A percentile compares a stretch with the other conserved stretches of the same genome.
phyloP scores from a whole-genome alignment of 495 filamentous ascomycete genomes.

The Neurospora sp. region DNA sequence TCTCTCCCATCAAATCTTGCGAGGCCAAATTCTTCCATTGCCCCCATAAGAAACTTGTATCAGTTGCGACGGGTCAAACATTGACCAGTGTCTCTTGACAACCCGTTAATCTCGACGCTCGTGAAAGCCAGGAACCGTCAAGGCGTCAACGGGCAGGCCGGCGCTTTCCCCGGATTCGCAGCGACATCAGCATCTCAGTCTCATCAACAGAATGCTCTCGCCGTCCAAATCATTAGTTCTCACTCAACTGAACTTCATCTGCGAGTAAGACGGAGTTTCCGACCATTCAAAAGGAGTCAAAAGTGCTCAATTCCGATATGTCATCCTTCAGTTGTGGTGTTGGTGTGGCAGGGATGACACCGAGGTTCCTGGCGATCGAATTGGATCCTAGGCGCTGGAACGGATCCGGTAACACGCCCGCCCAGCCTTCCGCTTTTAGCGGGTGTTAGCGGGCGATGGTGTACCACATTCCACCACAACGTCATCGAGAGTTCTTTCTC shows the following conservation, averaged over 20 bases:
- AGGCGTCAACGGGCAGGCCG: not conserved
- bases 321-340: not conserved
- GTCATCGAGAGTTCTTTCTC: not conserved
- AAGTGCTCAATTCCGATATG: not conserved
- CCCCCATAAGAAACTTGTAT: not conserved
- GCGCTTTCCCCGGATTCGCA: not conserved
- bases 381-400: not conserved
- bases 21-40: not conserved
- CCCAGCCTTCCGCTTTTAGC: not conserved
- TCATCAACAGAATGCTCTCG: not conserved
- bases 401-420: not conserved
- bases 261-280: not conserved
- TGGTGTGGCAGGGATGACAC: not conserved
- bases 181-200: not conserved
- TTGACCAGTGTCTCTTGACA: not conserved
- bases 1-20: not conserved
- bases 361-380: not conserved
- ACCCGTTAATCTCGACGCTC: not conserved
- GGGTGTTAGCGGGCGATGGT: not conserved
- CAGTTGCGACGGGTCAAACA: not conserved
- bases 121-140: not conserved
- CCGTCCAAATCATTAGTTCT: not conserved
- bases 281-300: not conserved
- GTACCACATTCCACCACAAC: not conserved
- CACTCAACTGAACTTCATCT: not conserved